These are phyloP conservation scores for Staphylotrichum tortipilum DNA, from an alignment of 495 filamentous ascomycete genomes.

Conservation along the genomic window DNA sequence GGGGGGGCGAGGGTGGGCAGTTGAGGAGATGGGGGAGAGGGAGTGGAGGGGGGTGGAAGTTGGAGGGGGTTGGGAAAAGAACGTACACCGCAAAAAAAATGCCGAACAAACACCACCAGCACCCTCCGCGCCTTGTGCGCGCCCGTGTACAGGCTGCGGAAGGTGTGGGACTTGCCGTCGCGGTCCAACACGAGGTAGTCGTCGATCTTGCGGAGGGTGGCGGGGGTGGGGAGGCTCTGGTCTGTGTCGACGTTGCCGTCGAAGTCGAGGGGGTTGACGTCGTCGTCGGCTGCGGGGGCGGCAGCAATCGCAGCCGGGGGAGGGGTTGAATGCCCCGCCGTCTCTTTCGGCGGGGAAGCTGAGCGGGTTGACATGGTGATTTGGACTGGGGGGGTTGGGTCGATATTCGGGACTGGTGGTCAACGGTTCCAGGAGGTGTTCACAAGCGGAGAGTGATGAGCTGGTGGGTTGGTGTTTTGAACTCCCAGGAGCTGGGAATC, in stretches of 20 bases:
- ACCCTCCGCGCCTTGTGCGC: conserved; percentile 47
- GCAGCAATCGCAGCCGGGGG: neutral
- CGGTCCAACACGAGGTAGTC: conserved; percentile 55
- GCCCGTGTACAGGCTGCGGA: conserved; percentile 59
- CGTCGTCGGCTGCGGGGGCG: conserved; percentile 3
- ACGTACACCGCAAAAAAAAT: conserved; percentile 86
- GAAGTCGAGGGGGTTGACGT: conserved; percentile 32
- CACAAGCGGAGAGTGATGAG: too few relatives aligned
- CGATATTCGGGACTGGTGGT: too few relatives aligned
- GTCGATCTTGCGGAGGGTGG: conserved; percentile 42
- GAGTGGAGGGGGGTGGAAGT: neutral
- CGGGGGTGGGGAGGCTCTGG: conserved; percentile 45
- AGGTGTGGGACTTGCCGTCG: conserved; percentile 52
- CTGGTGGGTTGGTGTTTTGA: too few relatives aligned
- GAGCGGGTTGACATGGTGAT: too few relatives aligned
- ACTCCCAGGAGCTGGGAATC: too few relatives aligned
- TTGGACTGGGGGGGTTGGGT: too few relatives aligned
- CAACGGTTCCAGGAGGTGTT: too few relatives aligned
- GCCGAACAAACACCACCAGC: conserved; percentile 72
- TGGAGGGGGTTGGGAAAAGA: too few relatives aligned
- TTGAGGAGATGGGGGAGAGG: conserved; percentile 1
- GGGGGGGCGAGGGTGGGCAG: neutral
- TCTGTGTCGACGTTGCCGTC: conserved; percentile 39
- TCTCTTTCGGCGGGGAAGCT: too few relatives aligned
- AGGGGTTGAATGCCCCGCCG: too few relatives aligned